A percentile compares a stretch with the other conserved stretches of the same genome.
Evolutionary conservation across 2,329 filamentous ascomycete species (phyloP).

Genomic region (Conoideocrella luteorostrata): DNA sequence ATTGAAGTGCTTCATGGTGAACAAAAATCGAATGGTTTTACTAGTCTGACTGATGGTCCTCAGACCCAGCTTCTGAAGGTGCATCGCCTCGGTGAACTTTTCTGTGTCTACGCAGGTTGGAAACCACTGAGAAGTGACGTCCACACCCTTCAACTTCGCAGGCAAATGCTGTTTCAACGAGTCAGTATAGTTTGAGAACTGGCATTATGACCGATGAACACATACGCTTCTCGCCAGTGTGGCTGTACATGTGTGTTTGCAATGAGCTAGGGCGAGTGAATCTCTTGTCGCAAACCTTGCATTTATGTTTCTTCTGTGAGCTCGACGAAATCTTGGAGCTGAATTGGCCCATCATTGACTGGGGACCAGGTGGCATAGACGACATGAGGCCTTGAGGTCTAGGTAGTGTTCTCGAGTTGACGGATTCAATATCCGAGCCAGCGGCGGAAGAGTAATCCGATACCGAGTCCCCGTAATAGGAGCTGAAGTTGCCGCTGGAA

Average conservation of each 20-base stretch:
- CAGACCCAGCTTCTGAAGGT: conserved; percentile 56
- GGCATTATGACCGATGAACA: conserved; percentile 18
- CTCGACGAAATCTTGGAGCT: conserved; percentile 93
- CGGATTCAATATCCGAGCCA: conserved; percentile 77
- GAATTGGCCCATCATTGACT: conserved; percentile 98
- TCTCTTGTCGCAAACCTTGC: conserved; percentile 96
- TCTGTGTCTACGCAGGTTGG: conserved; percentile 86
- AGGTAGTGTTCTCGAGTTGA: conserved; percentile 75
- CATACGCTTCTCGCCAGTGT: conserved; percentile 97
- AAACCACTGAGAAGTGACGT: conserved; percentile 94
- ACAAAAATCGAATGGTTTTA: not conserved
- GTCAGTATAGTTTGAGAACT: conserved; percentile 3
- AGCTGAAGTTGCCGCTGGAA: conserved; percentile 69
- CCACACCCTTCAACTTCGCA: conserved; percentile 94
- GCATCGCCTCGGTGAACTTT: conserved; percentile 81
- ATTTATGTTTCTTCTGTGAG: conserved; percentile 99
- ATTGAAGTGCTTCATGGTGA: not conserved
- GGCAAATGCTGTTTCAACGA: conserved; percentile 64
- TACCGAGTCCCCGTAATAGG: conserved; percentile 80
- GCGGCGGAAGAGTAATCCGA: conserved; percentile 84
- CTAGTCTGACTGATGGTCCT: conserved; percentile 56
- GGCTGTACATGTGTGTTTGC: conserved; percentile 97
- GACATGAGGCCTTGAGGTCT: conserved; percentile 60
- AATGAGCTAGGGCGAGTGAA: conserved; percentile 92
- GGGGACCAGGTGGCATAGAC: conserved; percentile 71